phyloP scores from a whole-genome alignment of 2,329 filamentous ascomycete species.

The Fusarium annulatum region DNA sequence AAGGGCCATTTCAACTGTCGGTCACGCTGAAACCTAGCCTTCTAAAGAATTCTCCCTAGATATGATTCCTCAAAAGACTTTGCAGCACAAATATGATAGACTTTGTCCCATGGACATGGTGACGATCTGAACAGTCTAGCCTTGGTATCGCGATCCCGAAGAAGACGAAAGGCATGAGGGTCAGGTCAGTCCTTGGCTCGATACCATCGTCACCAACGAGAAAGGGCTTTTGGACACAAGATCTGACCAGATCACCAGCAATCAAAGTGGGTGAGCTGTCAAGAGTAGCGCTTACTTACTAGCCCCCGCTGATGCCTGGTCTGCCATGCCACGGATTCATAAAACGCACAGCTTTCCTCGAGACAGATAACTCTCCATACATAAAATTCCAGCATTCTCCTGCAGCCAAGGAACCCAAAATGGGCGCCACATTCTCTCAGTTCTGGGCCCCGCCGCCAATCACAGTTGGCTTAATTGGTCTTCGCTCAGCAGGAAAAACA shows the following conservation, averaged over 20 bases:
- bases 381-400: rapidly evolving
- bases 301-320: not conserved
- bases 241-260: not conserved
- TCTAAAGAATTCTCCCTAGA: rapidly evolving
- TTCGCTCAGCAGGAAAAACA: not conserved
- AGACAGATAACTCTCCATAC: not conserved
- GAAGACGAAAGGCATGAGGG: not conserved
- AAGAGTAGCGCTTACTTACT: not conserved
- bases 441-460: not conserved
- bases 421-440: constrained; percentile 1
- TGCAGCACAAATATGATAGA: too few species aligned
- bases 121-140: not conserved
- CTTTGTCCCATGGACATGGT: rapidly evolving
- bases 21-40: rapidly evolving
- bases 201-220: rapidly evolving
- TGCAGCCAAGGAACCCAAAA: rapidly evolving
- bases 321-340: rapidly evolving
- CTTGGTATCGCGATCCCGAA: rapidly evolving
- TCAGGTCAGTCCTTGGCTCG: rapidly evolving
- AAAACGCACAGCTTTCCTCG: not conserved
- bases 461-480: not conserved
- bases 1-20: not conserved
- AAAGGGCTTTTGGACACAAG: rapidly evolving
- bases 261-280: not conserved
- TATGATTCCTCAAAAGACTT: not conserved